phyloP scores from a whole-genome alignment of 2,329 filamentous ascomycete species.

The Emmonsiellopsis sp. region DNA sequence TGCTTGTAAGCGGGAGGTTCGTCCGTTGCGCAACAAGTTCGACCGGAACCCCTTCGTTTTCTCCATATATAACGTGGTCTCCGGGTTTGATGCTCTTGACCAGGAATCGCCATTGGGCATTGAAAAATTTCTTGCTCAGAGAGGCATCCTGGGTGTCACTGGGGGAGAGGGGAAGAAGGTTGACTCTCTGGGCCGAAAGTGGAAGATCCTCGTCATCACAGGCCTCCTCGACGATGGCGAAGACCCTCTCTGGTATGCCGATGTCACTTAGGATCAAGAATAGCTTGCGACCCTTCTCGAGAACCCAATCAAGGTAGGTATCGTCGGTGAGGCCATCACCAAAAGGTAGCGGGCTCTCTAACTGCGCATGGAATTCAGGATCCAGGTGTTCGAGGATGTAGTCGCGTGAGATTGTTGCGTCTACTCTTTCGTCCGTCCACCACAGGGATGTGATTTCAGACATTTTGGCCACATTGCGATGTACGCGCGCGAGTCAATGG shows the following conservation, averaged over 20 bases:
- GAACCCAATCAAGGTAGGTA: slow-evolving; percentile 54
- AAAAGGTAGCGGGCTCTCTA: slow-evolving; percentile 29
- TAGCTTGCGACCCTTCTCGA: slow-evolving; percentile 46
- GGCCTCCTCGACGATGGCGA: slow-evolving; percentile 50
- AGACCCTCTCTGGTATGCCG: slow-evolving; percentile 54
- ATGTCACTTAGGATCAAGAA: slow-evolving; percentile 52
- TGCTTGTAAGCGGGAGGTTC: slow-evolving; percentile 22
- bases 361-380: slow-evolving; percentile 20
- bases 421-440: slow-evolving; percentile 39
- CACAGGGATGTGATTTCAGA: slow-evolving; percentile 26
- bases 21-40: slow-evolving; percentile 43
- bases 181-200: slow-evolving; percentile 45
- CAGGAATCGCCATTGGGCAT: slow-evolving; percentile 50
- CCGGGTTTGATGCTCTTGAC: slow-evolving; percentile 47
- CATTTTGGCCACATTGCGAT: slow-evolving; percentile 15
- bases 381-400: slow-evolving; percentile 28
- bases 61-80: slow-evolving; percentile 48
- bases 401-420: slow-evolving; percentile 31
- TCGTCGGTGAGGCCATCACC: slow-evolving; percentile 38
- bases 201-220: slow-evolving; percentile 55
- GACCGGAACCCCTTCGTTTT: slow-evolving; percentile 51
- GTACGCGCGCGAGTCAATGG: slow-evolving; percentile 11
- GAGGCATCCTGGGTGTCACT: slow-evolving; percentile 30
- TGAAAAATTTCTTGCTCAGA: slow-evolving; percentile 49
- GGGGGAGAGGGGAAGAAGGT: slow-evolving; percentile 43